phyloP scores from a whole-genome alignment of 2,329 filamentous ascomycete species.

The Gnomoniopsis sp. region DNA sequence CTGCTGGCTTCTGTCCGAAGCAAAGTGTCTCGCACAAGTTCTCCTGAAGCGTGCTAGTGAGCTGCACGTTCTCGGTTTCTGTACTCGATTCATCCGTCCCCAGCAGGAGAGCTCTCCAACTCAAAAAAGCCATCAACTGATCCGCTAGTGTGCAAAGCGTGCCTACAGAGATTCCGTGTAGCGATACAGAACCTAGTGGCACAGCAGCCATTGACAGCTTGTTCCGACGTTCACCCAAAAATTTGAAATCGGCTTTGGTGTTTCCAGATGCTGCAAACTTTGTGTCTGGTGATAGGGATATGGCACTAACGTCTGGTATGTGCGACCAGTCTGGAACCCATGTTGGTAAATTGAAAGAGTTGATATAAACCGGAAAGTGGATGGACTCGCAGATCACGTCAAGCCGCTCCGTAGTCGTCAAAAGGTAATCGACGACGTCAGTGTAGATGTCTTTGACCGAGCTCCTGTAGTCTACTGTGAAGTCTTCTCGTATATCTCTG shows the following conservation, averaged over 20 bases:
- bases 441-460: constrained; percentile 32
- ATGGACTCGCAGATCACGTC: constrained; percentile 34
- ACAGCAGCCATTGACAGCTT: constrained; percentile 29
- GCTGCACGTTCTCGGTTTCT: too few relatives aligned
- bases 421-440: constrained; percentile 30
- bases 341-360: constrained; percentile 25
- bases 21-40: too few relatives aligned
- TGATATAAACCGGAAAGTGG: constrained; percentile 27
- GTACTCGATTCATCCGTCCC: not conserved
- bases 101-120: constrained; percentile 30
- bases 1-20: too few relatives aligned
- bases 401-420: constrained; percentile 24
- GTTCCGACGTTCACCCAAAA: constrained; percentile 23
- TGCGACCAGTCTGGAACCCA: constrained; percentile 37
- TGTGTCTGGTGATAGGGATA: constrained; percentile 13
- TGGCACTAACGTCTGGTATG: constrained; percentile 19
- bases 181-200: constrained; percentile 24
- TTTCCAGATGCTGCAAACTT: constrained; percentile 23
- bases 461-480: constrained; percentile 28
- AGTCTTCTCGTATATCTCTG: too few relatives aligned
- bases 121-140: constrained; percentile 33
- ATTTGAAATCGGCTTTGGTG: constrained; percentile 21
- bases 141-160: constrained; percentile 26
- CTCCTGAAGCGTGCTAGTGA: too few relatives aligned
- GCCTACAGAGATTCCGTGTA: constrained; percentile 26